Evolutionary conservation across 2,329 filamentous ascomycete species (phyloP), one percentile per base, ranked within the genome.

Genomic region (Ambrosiella xylebori): DNA sequence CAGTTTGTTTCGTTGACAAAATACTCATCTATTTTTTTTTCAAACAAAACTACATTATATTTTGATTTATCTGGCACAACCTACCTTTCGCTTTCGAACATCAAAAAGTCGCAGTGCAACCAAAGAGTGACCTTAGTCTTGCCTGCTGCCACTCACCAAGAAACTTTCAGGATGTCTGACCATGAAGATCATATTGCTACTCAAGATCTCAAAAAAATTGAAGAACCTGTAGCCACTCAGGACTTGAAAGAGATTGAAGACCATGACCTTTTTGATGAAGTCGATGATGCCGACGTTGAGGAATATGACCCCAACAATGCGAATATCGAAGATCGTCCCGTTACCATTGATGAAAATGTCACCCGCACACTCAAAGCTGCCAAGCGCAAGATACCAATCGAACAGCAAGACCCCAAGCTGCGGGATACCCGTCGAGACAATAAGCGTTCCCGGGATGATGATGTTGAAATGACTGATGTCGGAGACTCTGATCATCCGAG

Each of bases 391-490:
- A 78, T 86, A 59, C 66, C 74, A 7, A 15, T 41, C 38, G 52
- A 54, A n/a, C 82, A 82, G 70, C 80, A 78, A 54, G 70, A 75
- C 49, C 87, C 85, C 70, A 93, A 88, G 71, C 85, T 86, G 57
- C 82, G 85, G 68, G 85, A 82, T 65, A 82, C 80, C n/a, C 76
- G 81, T 55, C 76, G 83, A 64, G 84, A 83, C 63, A 86, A 87
- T 70, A 82, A 84, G 67, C 71, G 69, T 38, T 66, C 75, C 54
- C 71, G 71, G 44, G 74, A 76, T 59, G 75, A 74, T 1, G 76
- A 77, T 61, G 76, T 75, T 37, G 76, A 53, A 15, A 56, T 56
- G 58, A 35, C 75, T 57, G 76, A 73, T 47, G 74, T 70, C 8
- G 73, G 74, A 11, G 71, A 69, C 15, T 35, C 19, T 5, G 59